phyloP scores from a whole-genome alignment of 2,329 filamentous ascomycete genomes.

The Calonectria montana region DNA sequence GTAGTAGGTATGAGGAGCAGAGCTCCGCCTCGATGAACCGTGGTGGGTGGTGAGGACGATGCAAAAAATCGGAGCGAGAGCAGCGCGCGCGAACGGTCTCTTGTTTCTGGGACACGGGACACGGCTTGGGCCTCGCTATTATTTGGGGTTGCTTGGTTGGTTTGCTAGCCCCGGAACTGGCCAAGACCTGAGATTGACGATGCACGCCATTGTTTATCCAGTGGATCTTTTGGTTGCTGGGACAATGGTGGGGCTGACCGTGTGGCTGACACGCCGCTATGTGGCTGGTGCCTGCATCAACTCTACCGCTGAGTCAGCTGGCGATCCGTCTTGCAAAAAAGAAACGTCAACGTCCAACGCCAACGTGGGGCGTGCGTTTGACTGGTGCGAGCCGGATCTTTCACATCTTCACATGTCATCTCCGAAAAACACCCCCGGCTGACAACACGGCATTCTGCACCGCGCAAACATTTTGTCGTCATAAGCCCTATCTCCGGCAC shows the following conservation, averaged over 20 bases:
- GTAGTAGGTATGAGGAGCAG: constrained; percentile 51
- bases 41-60: constrained; percentile 39
- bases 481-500: neutral
- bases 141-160: constrained; percentile 38
- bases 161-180: constrained; percentile 34
- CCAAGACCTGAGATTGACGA: constrained; percentile 38
- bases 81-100: constrained; percentile 18
- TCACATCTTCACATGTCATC: constrained; percentile 26
- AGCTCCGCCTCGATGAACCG: constrained; percentile 42
- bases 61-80: constrained; percentile 30
- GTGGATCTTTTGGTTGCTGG: constrained; percentile 29
- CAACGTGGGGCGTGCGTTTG: constrained; percentile 21
- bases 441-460: constrained; percentile 11
- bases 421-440: neutral
- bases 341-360: constrained; percentile 18
- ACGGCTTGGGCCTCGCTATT: constrained; percentile 34
- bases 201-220: constrained; percentile 40
- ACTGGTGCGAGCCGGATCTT: constrained; percentile 4
- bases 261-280: neutral
- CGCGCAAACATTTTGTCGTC: constrained; percentile 1
- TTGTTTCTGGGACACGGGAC: constrained; percentile 23
- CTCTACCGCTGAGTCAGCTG: neutral
- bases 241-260: constrained; percentile 18
- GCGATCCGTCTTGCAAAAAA: constrained; percentile 22
- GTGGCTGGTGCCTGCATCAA: constrained; percentile 11